These are phyloP conservation scores for Paramecium tetraurelia DNA, from an alignment of 73 alveolate genomes.

Conservation along the genomic window DNA sequence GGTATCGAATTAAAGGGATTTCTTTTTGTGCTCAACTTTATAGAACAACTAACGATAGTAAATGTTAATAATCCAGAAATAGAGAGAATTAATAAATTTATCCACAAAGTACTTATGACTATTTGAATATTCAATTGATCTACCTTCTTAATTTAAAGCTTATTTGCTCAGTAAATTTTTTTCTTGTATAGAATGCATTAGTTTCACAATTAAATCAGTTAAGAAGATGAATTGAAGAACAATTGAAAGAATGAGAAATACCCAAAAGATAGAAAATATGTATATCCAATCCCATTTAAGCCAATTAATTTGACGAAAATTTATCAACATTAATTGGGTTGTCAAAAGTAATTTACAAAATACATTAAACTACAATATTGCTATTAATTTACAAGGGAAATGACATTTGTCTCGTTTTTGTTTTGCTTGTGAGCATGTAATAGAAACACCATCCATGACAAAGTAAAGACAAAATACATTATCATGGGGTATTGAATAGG, in stretches of 20 bases:
- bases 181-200: neutral
- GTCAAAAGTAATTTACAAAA: neutral
- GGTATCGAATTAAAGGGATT: neutral
- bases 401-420: neutral
- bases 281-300: conserved; percentile 12
- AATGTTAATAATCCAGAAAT: neutral
- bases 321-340: neutral
- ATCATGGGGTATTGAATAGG: conserved; percentile 2
- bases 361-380: neutral
- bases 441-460: neutral
- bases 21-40: neutral
- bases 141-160: neutral
- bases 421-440: neutral
- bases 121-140: neutral
- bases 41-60: neutral
- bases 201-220: neutral
- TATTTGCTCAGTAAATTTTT: neutral
- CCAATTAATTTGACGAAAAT: neutral
- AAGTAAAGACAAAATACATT: neutral
- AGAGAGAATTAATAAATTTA: neutral
- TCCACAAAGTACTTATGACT: conserved; percentile 30
- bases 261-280: neutral
- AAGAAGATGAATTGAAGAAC: neutral
- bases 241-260: neutral
- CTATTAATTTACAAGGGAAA: neutral